phyloP scores from a whole-genome alignment of 2,329 filamentous ascomycete genomes.

The Helotiales sp. region DNA sequence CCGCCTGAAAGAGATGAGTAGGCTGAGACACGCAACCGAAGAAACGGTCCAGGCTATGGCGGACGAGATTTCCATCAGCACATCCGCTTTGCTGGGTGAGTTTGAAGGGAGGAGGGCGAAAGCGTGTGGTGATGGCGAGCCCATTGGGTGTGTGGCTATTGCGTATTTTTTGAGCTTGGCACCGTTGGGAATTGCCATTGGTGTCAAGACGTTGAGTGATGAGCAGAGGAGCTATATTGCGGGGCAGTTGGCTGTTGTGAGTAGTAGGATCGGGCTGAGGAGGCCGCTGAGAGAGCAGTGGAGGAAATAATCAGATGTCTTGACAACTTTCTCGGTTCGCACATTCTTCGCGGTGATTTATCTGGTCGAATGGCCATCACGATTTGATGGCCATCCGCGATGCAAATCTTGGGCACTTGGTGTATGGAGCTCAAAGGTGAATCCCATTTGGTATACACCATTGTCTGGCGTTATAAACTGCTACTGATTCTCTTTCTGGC shows the following conservation, averaged over 20 bases:
- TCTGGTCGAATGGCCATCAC: not conserved
- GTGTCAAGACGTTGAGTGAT: not conserved
- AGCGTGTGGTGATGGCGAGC: not conserved
- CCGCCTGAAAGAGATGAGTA: not conserved
- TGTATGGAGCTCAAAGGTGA: too few species aligned
- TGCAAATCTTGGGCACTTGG: too few species aligned
- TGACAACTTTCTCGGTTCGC: not conserved
- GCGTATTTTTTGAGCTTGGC: constrained; percentile 4
- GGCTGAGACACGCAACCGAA: not conserved
- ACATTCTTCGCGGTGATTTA: not conserved
- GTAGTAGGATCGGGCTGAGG: constrained; percentile 4
- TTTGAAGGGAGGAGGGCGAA: not conserved
- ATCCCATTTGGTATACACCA: too few species aligned
- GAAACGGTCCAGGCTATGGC: not conserved
- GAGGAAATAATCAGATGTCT: not conserved
- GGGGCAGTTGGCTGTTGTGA: not conserved
- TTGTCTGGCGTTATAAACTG: too few species aligned
- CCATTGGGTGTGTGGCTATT: constrained; percentile 1
- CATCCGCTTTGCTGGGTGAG: not conserved
- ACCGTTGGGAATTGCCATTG: constrained; percentile 2
- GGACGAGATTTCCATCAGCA: not conserved
- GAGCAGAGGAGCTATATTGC: not conserved
- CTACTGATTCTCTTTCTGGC: too few species aligned
- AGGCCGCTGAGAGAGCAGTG: constrained; percentile 4
- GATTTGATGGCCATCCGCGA: too few species aligned